A percentile compares a stretch with the other conserved stretches of the same genome.
Conservation (phyloP, 768 basidiomycete species). For the Pleurotus platypus region DNA sequence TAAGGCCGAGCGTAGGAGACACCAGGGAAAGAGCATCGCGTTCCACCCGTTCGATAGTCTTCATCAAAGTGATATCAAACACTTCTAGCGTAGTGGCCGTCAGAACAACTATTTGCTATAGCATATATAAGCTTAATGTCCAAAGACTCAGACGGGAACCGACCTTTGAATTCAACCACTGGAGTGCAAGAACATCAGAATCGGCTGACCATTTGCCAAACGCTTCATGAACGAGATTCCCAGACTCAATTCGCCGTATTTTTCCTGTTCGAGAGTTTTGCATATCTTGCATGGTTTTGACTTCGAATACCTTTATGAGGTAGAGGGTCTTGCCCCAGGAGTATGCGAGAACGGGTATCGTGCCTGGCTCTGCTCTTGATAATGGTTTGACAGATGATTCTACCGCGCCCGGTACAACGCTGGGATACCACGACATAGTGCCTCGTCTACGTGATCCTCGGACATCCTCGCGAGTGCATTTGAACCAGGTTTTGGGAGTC, state of each 20-base stretch:
- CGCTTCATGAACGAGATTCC: constrained; percentile 61
- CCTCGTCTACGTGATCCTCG: constrained; percentile 55
- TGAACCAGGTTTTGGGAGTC: constrained; percentile 88
- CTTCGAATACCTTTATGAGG: constrained; percentile 66
- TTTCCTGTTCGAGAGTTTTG: constrained; percentile 60
- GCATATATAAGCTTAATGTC: background rate
- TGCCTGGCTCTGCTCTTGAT: constrained; percentile 16
- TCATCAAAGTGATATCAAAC: constrained; percentile 56
- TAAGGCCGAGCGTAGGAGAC: constrained; percentile 47
- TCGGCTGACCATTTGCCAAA: constrained; percentile 56
- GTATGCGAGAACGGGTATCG: constrained; percentile 71
- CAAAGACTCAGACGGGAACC: constrained; percentile 34
- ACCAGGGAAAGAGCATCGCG: constrained; percentile 57
- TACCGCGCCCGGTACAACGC: constrained; percentile 28
- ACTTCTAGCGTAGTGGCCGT: constrained; percentile 60
- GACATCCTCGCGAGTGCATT: constrained; percentile 53
- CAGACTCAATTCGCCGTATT: constrained; percentile 53
- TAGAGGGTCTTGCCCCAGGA: constrained; percentile 76
- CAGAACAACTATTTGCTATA: constrained; percentile 66
- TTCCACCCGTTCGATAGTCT: constrained; percentile 57
- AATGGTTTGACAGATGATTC: constrained; percentile 18
- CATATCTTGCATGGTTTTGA: constrained; percentile 44
- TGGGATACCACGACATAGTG: constrained; percentile 80
- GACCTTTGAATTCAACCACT: constrained; percentile 89
- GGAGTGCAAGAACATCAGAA: constrained; percentile 64